phyloP scores from a whole-genome alignment of 2,329 filamentous ascomycete species.

The Exophiala xenobiotica region DNA sequence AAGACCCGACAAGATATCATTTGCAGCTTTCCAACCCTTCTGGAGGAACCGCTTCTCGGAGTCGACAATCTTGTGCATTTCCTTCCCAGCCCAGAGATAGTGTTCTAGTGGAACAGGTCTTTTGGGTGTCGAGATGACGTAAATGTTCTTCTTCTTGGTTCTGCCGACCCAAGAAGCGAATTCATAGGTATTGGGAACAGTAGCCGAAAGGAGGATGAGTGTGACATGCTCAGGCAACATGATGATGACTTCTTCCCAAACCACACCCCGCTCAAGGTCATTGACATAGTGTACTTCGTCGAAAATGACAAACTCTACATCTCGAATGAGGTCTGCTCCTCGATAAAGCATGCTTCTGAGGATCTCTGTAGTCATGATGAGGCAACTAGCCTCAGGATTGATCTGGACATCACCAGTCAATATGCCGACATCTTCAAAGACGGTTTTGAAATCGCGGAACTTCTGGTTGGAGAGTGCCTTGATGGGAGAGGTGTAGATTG shows the following conservation, averaged over 20 bases:
- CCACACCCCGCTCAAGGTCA: constrained; percentile 89
- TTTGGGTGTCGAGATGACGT: constrained; percentile 96
- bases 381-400: constrained; percentile 91
- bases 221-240: constrained; percentile 98
- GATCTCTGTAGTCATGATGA: constrained; percentile 99
- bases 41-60: constrained; percentile 89
- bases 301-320: constrained; percentile 98
- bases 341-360: constrained; percentile 96
- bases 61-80: constrained; percentile 91
- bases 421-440: constrained; percentile 91
- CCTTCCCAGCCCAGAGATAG: constrained; percentile 91
- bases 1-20: constrained; percentile 74
- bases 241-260: constrained; percentile 99
- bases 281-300: constrained; percentile 99
- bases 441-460: constrained; percentile 87
- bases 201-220: constrained; percentile 89
- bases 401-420: constrained; percentile 98
- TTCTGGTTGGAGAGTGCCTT: constrained; percentile 99
- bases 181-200: constrained; percentile 94
- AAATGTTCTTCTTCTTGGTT: constrained; percentile 98
- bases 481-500: constrained; percentile 98
- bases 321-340: constrained; percentile 90
- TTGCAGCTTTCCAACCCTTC: constrained; percentile 91
- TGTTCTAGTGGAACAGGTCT: constrained; percentile 92
- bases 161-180: constrained; percentile 98